phyloP scores from a whole-genome alignment of 495 filamentous ascomycete species.

The Trichoderma orchidacearum region DNA sequence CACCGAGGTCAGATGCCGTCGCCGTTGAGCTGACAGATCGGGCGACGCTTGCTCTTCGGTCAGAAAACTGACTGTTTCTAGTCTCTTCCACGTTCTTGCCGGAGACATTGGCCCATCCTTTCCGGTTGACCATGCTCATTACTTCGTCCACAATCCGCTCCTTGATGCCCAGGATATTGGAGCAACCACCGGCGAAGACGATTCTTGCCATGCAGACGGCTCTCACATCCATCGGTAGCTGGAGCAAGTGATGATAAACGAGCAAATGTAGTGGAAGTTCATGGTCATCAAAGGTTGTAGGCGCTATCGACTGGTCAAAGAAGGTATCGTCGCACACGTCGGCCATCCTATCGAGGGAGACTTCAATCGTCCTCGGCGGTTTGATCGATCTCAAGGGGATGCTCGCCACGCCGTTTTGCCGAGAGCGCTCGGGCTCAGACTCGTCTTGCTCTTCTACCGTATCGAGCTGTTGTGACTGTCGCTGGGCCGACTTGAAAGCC shows the following conservation, averaged over 20 bases:
- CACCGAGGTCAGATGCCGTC: conserved; percentile 12
- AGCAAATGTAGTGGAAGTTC: conserved; percentile 63
- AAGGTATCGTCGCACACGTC: conserved; percentile 65
- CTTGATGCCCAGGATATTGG: conserved; percentile 69
- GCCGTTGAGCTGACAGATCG: background rate
- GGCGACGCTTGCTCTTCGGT: conserved; percentile 8
- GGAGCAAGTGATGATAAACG: conserved; percentile 60
- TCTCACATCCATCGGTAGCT: conserved; percentile 68
- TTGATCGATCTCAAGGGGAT: conserved; percentile 35
- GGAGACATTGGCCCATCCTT: conserved; percentile 65
- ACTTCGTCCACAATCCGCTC: conserved; percentile 69
- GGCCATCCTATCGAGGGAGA: conserved; percentile 56
- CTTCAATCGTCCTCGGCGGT: conserved; percentile 34
- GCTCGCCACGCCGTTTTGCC: conserved; percentile 9
- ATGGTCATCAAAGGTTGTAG: conserved; percentile 60
- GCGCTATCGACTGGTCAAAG: conserved; percentile 39
- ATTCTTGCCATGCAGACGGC: conserved; percentile 82
- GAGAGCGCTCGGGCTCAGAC: conserved; percentile 2
- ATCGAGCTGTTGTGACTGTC: conserved; percentile 18
- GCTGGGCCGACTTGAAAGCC: conserved; percentile 8
- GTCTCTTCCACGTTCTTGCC: conserved; percentile 47
- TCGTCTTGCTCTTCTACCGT: conserved; percentile 38
- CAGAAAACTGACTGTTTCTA: conserved; percentile 20
- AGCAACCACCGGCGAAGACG: conserved; percentile 71
- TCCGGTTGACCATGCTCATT: conserved; percentile 38